These are phyloP conservation scores for Bipolaris oryzae DNA, from an alignment of 2,329 filamentous ascomycete species.

Conservation along the genomic window DNA sequence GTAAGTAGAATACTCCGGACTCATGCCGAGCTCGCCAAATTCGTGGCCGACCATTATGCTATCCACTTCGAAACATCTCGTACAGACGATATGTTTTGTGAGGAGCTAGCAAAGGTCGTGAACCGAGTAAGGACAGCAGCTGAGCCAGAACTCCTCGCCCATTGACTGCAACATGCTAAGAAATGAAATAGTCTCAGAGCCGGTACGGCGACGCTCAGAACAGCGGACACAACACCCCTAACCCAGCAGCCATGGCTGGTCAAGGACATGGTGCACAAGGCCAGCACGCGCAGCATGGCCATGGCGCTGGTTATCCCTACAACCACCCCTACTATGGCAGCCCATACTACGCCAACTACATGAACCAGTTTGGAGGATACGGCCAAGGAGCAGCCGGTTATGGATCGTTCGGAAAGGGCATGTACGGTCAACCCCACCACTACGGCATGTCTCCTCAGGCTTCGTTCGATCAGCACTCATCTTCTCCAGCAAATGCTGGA, in stretches of 20 bases:
- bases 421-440: constrained; percentile 68
- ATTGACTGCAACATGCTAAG: constrained; percentile 21
- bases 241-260: constrained; percentile 69
- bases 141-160: constrained; percentile 2
- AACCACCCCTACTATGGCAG: constrained; percentile 67
- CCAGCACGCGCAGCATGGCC: constrained; percentile 55
- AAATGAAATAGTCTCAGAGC: constrained; percentile 60
- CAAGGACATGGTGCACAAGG: constrained; percentile 57
- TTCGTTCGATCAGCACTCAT: constrained; percentile 67
- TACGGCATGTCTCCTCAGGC: constrained; percentile 62
- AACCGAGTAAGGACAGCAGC: constrained; percentile 12
- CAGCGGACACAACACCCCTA: constrained; percentile 90
- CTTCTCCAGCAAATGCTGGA: constrained; percentile 66
- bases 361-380: constrained; percentile 65
- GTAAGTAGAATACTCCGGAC: constrained; percentile 36
- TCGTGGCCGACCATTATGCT: constrained; percentile 7
- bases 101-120: constrained; percentile 6
- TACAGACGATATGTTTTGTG: constrained; percentile 7
- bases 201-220: constrained; percentile 78
- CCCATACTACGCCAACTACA: constrained; percentile 67
- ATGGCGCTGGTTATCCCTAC: constrained; percentile 51
- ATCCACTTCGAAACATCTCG: constrained; percentile 6
- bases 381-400: constrained; percentile 56
- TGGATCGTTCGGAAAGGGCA: constrained; percentile 61
- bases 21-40: constrained; percentile 3